Conservation (phyloP, 2,329 filamentous ascomycete genomes). For the Beauveria rudraprayagi region DNA sequence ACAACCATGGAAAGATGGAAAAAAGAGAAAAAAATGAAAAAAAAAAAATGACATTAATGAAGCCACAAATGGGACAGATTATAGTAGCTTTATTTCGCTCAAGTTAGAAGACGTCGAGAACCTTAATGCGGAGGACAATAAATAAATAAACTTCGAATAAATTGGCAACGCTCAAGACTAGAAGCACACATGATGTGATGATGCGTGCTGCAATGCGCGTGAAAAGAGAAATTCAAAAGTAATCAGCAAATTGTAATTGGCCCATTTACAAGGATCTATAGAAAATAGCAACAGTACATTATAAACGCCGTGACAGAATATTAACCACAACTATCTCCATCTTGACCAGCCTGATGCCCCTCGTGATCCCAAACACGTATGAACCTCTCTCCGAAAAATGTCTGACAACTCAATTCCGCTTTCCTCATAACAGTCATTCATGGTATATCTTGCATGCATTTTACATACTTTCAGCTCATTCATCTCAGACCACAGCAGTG, state of each 20-base stretch:
- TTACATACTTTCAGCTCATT: background rate
- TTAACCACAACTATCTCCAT: background rate
- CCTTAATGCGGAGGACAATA: conserved; percentile 2
- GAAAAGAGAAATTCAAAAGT: too few relatives aligned
- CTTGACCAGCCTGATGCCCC: background rate
- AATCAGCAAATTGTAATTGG: background rate
- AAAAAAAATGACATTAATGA: background rate
- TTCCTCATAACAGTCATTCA: conserved; percentile 4
- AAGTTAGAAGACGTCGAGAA: background rate
- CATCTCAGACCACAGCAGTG: conserved; percentile 36
- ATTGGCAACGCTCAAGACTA: too few relatives aligned
- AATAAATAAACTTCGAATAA: background rate
- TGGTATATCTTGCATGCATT: background rate
- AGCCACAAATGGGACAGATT: background rate
- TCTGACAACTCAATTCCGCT: background rate
- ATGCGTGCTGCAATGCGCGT: too few relatives aligned
- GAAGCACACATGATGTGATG: background rate
- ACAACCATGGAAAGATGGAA: background rate
- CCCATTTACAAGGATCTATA: background rate
- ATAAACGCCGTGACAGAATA: background rate
- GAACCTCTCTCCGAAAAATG: background rate
- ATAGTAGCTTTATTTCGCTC: too few relatives aligned
- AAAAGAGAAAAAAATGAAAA: background rate
- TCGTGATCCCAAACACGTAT: background rate
- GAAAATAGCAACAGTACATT: background rate